Base-by-base conservation (phyloP, 2,329 filamentous ascomycete genomes). In the Colletotrichum orchidophilum region DNA sequence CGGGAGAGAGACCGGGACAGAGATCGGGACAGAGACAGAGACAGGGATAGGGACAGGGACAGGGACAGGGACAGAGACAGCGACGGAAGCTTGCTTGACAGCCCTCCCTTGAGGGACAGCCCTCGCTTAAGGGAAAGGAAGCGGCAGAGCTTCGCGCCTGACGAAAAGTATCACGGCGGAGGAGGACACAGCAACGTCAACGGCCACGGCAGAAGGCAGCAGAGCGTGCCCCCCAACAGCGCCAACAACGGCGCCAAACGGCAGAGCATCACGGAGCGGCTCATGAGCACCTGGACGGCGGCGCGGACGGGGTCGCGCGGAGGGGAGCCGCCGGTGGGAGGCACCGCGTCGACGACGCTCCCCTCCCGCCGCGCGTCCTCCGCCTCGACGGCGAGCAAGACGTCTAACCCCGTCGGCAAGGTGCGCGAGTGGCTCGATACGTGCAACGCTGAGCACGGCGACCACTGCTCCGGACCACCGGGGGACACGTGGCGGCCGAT, bases 341-440 rank as follows among this genome's bases (percentile, higher is more conserved):
- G 42, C n/a, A 55, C 66, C 7, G 52, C 74, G 31, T 62, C 72
- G 39, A 42, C 67, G 33, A 46, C 39, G 27, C 24, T 61, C 33
- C 61, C 72, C 31, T 70, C 66, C 39, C 72, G 72, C 46, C 66
- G 73, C 58, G 65, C 66, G 26, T 70, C 74, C 3, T 64, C 71
- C 26, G 59, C 73, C 52, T 73, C 77, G 61, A 77, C 73, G 53
- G 64, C 27, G 69, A 57, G 50, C 50, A 65, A 49, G 52, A 78
- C 77, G 59, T 77, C 78, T 33, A 82, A 79, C 11, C 83, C 83
- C 21, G 75, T 83, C 42, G 77, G 76, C 57, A 81, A 81, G 58
- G 79, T 85, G 60, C 80, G 80, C 57, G 80, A 83, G 53, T 85
- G 83, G 83, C 79, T 85, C 39, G 82, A 85, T 66, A 78, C 78